phyloP scores from a whole-genome alignment of 768 basidiomycete species.

The Mycena rosella region DNA sequence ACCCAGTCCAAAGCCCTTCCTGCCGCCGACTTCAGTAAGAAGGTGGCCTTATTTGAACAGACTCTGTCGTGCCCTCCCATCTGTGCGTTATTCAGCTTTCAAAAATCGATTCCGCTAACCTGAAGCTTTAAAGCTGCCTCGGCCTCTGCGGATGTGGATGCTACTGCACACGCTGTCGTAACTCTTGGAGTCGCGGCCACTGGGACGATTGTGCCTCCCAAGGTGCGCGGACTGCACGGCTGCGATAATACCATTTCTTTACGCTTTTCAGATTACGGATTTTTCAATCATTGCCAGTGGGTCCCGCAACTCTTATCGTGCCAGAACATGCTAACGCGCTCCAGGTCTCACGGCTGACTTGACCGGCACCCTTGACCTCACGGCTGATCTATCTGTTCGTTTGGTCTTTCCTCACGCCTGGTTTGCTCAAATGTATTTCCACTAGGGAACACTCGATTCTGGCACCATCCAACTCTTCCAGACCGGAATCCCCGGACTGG shows the following conservation, averaged over 20 bases:
- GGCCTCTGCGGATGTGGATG: slow-evolving; percentile 46
- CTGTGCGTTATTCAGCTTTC: background rate
- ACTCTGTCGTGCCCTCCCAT: slow-evolving; percentile 41
- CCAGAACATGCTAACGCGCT: background rate
- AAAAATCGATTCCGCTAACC: background rate
- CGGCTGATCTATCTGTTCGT: slow-evolving; percentile 26
- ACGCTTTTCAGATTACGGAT: slow-evolving; percentile 1
- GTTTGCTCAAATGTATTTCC: too few species aligned
- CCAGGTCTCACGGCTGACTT: slow-evolving; percentile 32
- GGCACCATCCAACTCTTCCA: slow-evolving; percentile 56
- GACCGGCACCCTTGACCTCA: slow-evolving; percentile 21
- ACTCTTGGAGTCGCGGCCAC: slow-evolving; percentile 55
- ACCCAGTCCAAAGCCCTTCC: slow-evolving; percentile 47
- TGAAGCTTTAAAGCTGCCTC: slow-evolving; percentile 1
- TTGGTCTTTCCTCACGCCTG: too few species aligned
- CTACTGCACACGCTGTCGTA: slow-evolving; percentile 51
- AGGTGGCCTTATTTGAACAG: slow-evolving; percentile 45
- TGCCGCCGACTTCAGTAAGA: slow-evolving; percentile 49
- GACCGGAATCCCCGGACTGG: slow-evolving; percentile 55
- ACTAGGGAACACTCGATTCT: slow-evolving; percentile 53
- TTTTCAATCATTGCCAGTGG: slow-evolving; percentile 6
- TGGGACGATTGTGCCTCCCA: slow-evolving; percentile 62
- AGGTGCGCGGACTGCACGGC: slow-evolving; percentile 37
- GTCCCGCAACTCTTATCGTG: background rate
- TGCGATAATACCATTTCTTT: background rate